Conservation (phyloP, 768 basidiomycete genomes). For the Mycena kentingensis region DNA sequence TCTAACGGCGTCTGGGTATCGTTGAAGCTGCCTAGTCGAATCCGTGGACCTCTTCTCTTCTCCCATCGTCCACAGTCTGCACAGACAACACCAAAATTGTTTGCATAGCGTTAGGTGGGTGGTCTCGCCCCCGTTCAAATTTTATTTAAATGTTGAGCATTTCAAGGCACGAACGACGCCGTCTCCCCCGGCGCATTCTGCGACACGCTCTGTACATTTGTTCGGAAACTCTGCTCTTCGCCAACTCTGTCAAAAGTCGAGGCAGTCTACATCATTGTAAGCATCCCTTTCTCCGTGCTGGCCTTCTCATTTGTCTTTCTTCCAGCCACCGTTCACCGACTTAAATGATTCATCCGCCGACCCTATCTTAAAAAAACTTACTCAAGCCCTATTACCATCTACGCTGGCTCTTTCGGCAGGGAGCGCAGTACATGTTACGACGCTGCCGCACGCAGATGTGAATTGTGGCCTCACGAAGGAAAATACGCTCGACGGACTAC, state of each 20-base stretch:
- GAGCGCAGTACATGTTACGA: background rate
- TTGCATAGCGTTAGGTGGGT: slow-evolving; percentile 14
- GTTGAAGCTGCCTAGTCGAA: too few relatives aligned
- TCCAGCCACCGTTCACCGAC: slow-evolving; percentile 14
- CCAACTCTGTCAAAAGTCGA: background rate
- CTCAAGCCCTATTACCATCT: background rate
- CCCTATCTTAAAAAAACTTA: background rate
- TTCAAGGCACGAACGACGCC: slow-evolving; percentile 15
- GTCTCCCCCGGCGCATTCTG: slow-evolving; percentile 5
- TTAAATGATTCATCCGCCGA: slow-evolving; percentile 9
- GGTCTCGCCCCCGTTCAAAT: background rate
- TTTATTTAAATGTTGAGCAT: background rate
- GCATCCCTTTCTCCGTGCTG: background rate
- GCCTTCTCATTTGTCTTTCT: background rate
- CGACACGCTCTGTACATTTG: slow-evolving; percentile 5
- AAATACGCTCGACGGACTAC: slow-evolving; percentile 16
- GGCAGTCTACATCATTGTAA: slow-evolving; percentile 10
- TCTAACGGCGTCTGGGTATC: too few relatives aligned
- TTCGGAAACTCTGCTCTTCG: background rate
- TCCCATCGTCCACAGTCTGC: background rate
- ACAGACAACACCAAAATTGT: background rate
- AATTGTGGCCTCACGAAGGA: background rate
- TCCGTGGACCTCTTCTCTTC: too few relatives aligned
- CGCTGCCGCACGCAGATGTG: background rate
- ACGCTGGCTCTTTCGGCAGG: background rate